phyloP scores from a whole-genome alignment of 768 basidiomycete species.

The Roridomyces roridus region DNA sequence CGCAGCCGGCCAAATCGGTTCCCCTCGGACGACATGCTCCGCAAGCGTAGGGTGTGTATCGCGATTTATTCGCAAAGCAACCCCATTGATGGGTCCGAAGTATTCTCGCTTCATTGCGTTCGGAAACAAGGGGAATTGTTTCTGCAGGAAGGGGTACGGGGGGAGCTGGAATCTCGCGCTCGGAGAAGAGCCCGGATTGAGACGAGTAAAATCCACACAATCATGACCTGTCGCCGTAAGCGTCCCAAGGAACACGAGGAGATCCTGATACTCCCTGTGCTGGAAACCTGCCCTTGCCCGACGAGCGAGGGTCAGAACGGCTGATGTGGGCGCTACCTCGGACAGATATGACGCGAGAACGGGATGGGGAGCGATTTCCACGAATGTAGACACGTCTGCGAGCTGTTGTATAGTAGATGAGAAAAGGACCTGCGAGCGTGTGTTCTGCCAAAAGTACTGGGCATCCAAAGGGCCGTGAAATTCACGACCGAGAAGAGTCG shows the following conservation, averaged over 20 bases:
- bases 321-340: conserved; percentile 21
- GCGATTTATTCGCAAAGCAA: conserved; percentile 40
- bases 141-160: conserved; percentile 40
- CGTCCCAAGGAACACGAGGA: conserved; percentile 37
- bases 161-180: conserved; percentile 17
- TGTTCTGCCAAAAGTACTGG: not conserved
- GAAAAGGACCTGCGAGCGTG: not conserved
- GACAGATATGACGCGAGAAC: conserved; percentile 41
- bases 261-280: conserved; percentile 28
- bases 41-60: conserved; percentile 43
- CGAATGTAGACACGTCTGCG: conserved; percentile 28
- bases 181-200: conserved; percentile 32
- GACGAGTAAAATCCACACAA: conserved; percentile 35
- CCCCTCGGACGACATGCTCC: conserved; percentile 46
- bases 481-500: not conserved
- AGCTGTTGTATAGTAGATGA: not conserved
- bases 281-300: conserved; percentile 22
- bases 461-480: not conserved
- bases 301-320: conserved; percentile 34
- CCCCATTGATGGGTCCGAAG: conserved; percentile 43
- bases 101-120: conserved; percentile 30
- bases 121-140: conserved; percentile 14
- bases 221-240: conserved; percentile 36
- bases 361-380: conserved; percentile 49
- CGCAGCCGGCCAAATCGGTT: conserved; percentile 48